Conservation (phyloP, 2,329 filamentous ascomycete species). For the Arthrobotrys sinensis region DNA sequence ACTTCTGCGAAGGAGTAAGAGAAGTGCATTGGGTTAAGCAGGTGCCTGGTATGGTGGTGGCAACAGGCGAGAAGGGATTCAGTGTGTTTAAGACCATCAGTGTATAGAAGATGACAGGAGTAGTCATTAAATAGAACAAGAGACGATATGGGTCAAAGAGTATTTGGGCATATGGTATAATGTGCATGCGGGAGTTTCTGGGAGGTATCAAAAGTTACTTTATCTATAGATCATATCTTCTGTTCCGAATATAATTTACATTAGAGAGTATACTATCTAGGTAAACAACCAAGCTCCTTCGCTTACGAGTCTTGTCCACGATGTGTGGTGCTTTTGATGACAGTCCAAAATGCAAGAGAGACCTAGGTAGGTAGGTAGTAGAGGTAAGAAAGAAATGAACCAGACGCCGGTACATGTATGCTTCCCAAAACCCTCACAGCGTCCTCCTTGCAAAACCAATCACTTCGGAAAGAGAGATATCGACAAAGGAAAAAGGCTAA, state of each 20-base stretch:
- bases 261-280: constrained; percentile 19
- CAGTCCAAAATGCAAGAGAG: constrained; percentile 1
- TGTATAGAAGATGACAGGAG: constrained; percentile 71
- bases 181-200: constrained; percentile 31
- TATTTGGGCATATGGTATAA: constrained; percentile 22
- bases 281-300: background rate
- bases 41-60: constrained; percentile 89
- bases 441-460: constrained; percentile 13
- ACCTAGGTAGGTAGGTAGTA: constrained; percentile 14
- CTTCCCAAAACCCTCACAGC: constrained; percentile 23
- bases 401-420: constrained; percentile 41
- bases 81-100: constrained; percentile 88
- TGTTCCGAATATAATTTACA: constrained; percentile 27
- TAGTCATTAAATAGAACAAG: background rate
- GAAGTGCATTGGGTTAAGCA: constrained; percentile 98
- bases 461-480: constrained; percentile 10
- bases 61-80: constrained; percentile 89
- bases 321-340: constrained; percentile 2
- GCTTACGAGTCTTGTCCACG: constrained; percentile 5
- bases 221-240: constrained; percentile 24
- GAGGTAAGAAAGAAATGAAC: constrained; percentile 31
- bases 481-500: constrained; percentile 30
- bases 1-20: constrained; percentile 95
- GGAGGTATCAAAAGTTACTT: constrained; percentile 24
- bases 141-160: background rate